Base-by-base conservation (phyloP, 371 early-diverging fungal genomes). In the Rozella allomycis region DNA sequence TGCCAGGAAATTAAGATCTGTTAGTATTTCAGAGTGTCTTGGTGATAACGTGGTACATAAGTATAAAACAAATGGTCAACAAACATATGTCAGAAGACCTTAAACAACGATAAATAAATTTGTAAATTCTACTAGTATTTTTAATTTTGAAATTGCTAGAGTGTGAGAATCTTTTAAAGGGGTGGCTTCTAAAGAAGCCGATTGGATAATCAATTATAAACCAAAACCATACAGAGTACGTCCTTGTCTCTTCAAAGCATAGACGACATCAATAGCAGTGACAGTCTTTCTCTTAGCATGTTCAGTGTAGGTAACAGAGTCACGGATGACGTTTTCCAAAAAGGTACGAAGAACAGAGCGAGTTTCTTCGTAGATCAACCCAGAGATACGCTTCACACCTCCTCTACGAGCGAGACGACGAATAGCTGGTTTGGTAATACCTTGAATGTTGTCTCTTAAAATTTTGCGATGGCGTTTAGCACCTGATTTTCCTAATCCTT, bases 281-380 rank as follows among this genome's bases (percentile, higher is more conserved):
- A 97, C 94, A 41, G 98, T 98, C 86, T 98, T 99, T 67, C 98
- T 79, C 74, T 94, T 98, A 57, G 91, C 96, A 72, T 98, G 98
- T 59, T 94, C 91, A 49, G 58, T 91, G 73, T 98, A 99, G 46
- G 90, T 90, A 39, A 94, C 93, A 25, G 96, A 81, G 54, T 90
- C 91, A 40, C 84, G 72, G 46, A 99, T 83, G 46, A 97, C 87
- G 55, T 82, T 80, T 59, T 91, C 93, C 42, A 98, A 75, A 72
- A 96, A 98, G 37, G 67, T 70, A 78, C 81, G 88, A 52, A 93
- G 73, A 49, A 94, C 88, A 43, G 67, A 70, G 56, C 94, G 85
- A 47, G 96, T 91, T 57, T 96, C 97, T 55, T 90, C 88, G 65
- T 97, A 97, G 64, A 94, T 91, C 39, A 90, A 82, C 38, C 87